Base-by-base conservation (phyloP, 208 protist species). In the Spongospora subterranea region DNA sequence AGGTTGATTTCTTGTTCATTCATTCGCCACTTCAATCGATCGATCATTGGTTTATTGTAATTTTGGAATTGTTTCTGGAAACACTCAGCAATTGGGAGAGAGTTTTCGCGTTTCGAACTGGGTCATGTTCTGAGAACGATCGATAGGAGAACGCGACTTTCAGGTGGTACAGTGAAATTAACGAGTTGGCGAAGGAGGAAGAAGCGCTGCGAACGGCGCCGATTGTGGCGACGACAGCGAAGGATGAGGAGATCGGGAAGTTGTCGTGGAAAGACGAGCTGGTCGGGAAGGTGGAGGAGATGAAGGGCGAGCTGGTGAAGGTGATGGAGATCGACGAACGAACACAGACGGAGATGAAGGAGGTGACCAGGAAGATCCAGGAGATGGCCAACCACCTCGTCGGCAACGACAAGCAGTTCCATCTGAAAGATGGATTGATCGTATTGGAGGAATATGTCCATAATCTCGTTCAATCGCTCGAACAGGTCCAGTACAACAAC, bases 131-230 rank as follows among this genome's bases (percentile, higher is more conserved):
- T n/a, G n/a, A n/a, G n/a, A n/a, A n/a, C n/a, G n/a, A n/a, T n/a
- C n/a, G n/a, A 60, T 17, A 82, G 71, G 71, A 82, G n/a, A 6
- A 82, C 17, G 71, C 6, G 35, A 82, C 71, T 6, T 82, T 82
- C 71, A 6, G 13, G 6, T 82, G 6, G 71, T 82, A 40, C n/a
- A 82, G 11, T 6, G 71, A 45, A n/a, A 13, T 35, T 6, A 82
- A 82, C n/a, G 71, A 82, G 6, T n/a, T 82, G 17, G 71, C 40
- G 40, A 35, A 82, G 71, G 17, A 39, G 71, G 13, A 43, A 43
- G 35, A 82, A 6, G 35, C n/a, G 40, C 71, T 82, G 71, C 35
- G 6, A n/a, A n/a, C 71, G 17, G 40, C 71, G 17, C 54, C 17
- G 54, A 65, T 17, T 65, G 54, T 32, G 54, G 29, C 54, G 54